These are phyloP conservation scores for Gyrodon lividus DNA, from an alignment of 768 basidiomycete species.

Conservation along the genomic window DNA sequence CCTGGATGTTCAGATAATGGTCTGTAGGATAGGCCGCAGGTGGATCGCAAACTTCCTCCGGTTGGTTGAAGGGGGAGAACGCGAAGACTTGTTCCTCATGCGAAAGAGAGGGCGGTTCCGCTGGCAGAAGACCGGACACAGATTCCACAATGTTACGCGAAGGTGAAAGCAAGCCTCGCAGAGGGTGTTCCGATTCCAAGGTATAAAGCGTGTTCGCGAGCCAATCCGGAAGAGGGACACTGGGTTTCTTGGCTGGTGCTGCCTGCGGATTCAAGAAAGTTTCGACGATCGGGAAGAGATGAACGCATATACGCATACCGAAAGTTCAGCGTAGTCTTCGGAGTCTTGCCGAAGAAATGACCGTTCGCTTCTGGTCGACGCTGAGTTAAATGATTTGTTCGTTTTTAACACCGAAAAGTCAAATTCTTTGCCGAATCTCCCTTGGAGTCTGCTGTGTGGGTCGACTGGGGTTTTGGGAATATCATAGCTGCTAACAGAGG, in stretches of 20 bases:
- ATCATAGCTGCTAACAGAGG: conserved; percentile 43
- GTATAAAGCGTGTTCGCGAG: conserved; percentile 50
- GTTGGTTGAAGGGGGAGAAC: conserved; percentile 27
- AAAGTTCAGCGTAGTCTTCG: conserved; percentile 7
- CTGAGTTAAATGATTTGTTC: conserved; percentile 14
- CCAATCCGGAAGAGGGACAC: conserved; percentile 51
- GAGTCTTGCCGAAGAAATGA: conserved; percentile 4
- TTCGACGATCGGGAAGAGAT: conserved; percentile 11
- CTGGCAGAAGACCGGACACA: not conserved
- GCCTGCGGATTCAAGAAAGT: conserved; percentile 15
- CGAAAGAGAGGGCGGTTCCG: conserved; percentile 2
- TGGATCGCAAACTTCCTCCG: not conserved
- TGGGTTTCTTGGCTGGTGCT: conserved; percentile 20
- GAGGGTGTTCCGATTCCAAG: conserved; percentile 37
- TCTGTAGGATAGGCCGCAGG: conserved; percentile 1
- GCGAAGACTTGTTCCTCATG: conserved; percentile 26
- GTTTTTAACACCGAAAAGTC: conserved; percentile 46
- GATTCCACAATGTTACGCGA: conserved; percentile 13
- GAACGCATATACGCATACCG: conserved; percentile 34
- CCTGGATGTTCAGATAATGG: not conserved
- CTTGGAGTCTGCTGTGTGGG: conserved; percentile 35
- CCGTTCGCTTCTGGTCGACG: not conserved
- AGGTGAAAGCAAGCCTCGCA: conserved; percentile 32
- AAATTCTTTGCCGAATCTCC: conserved; percentile 40
- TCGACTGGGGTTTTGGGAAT: conserved; percentile 42